Percentiles rank a stretch among this genome's conserved stretches.
Evolutionary conservation across 2,329 filamentous ascomycete genomes (phyloP).

Genomic region (Pezizomycotina sp.): DNA sequence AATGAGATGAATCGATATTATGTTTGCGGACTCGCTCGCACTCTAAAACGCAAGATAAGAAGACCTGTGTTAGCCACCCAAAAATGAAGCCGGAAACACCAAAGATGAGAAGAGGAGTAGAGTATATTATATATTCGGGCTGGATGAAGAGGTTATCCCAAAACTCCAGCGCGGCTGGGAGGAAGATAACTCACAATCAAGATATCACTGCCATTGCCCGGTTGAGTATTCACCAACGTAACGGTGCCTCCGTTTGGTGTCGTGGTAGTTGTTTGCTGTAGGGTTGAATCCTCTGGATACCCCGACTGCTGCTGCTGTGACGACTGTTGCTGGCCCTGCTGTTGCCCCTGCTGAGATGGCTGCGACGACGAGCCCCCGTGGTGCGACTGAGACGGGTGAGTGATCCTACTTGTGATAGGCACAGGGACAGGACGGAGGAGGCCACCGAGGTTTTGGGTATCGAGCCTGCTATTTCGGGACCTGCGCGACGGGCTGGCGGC

Average conservation of each 20-base stretch:
- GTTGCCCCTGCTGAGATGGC: conserved; percentile 15
- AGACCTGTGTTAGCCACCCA: not conserved
- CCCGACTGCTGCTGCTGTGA: conserved; percentile 20
- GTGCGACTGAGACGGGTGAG: conserved; percentile 19
- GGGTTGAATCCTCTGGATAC: conserved; percentile 16
- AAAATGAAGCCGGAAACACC: not conserved
- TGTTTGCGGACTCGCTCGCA: conserved; percentile 19
- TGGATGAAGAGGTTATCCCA: too few relatives aligned
- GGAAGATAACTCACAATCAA: conserved; percentile 11
- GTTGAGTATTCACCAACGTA: conserved; percentile 18
- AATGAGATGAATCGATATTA: conserved; percentile 18
- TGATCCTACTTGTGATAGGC: too few relatives aligned
- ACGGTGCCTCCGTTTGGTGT: conserved; percentile 18
- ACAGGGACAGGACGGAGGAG: conserved; percentile 14
- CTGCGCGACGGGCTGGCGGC: too few relatives aligned
- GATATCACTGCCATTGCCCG: conserved; percentile 18
- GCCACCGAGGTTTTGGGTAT: conserved; percentile 20
- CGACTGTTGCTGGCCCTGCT: conserved; percentile 18
- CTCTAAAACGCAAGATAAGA: conserved; percentile 9
- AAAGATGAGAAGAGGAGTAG: conserved; percentile 4
- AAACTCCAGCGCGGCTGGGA: too few relatives aligned
- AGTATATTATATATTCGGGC: conserved; percentile 17
- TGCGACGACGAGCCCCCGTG: conserved; percentile 16
- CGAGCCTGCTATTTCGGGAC: too few relatives aligned
- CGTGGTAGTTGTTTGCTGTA: conserved; percentile 20